Base-by-base conservation (phyloP, 345 rosid species). In the Carallia pectinifolia region DNA sequence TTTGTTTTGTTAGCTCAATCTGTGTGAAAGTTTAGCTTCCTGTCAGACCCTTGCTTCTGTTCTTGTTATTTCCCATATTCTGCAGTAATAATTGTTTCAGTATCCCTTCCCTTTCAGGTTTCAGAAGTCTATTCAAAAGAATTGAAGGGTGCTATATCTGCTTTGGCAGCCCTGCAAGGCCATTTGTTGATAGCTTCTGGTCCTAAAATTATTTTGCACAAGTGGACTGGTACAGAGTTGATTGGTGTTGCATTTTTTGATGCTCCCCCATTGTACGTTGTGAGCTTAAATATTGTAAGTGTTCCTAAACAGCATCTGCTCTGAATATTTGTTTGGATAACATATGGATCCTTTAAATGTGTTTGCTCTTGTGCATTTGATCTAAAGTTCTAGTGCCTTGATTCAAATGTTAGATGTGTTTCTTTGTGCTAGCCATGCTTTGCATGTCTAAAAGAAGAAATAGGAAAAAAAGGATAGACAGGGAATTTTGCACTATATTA, bases 131-230 rank as follows among this genome's bases (percentile, higher is more conserved):
- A 92, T 81, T 89, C 97, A 16, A 95, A 86, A 83, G 97, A 95
- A 81, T 82, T 92, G 77, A 95, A 92, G 81, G 98, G 98, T 76
- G 97, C 97, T 67, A 90, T 95, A 82, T 95, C 99, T 64, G 98
- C 99, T 75, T 84, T 95, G 76, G 98, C 99, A 69, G 84, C 99
- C 54, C 96, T 95, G 80, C 97, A 95, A 89, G 99, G 99, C 62
- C 96, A 87, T 77, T 89, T 95, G 65, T 74, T 95, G 77, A 85
- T 95, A 82, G 96, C 98, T 65, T 87, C 97, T 68, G 99, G 99
- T 79, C 99, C 98, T 9, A 95, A 92, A 83, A 83, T 95, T 73
- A 89, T 88, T 79, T 80, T 92, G 79, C 99, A 95, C 83, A 84
- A 85, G 67, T 95, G 99, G 98, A 87, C 76, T 74, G 99, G 99